These are phyloP conservation scores for Nothopassalora personata DNA, from an alignment of 2,329 filamentous ascomycete species.

Conservation along the genomic window DNA sequence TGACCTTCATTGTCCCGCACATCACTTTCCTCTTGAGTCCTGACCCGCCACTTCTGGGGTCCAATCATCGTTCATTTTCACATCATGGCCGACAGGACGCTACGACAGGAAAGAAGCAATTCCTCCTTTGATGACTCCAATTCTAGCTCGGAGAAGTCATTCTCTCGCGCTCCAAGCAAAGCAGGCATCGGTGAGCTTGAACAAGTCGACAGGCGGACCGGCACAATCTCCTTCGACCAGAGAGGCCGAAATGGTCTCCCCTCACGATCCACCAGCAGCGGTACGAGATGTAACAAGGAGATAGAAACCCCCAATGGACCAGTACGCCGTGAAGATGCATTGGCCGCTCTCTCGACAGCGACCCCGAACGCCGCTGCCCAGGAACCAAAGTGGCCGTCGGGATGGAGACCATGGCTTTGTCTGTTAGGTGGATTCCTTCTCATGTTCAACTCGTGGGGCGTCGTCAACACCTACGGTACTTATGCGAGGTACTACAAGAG, in stretches of 20 bases:
- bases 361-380: not conserved
- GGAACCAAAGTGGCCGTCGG: constrained; percentile 41
- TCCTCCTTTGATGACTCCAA: constrained; percentile 14
- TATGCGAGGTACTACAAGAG: constrained; percentile 48
- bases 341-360: constrained; percentile 6
- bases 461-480: constrained; percentile 48
- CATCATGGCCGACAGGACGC: constrained; percentile 12
- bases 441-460: constrained; percentile 38
- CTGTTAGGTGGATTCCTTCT: constrained; percentile 47
- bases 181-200: constrained; percentile 6
- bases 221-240: constrained; percentile 14
- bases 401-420: constrained; percentile 42
- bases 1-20: not conserved
- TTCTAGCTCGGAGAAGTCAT: constrained; percentile 17
- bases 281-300: not conserved
- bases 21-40: not conserved
- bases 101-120: constrained; percentile 5
- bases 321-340: constrained; percentile 11
- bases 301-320: constrained; percentile 18
- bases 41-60: not conserved
- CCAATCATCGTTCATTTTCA: not conserved
- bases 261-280: not conserved
- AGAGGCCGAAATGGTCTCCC: not conserved
- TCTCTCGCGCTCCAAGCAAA: constrained; percentile 15
- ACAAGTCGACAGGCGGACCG: not conserved